These are phyloP conservation scores for Dacryopinax spathularia DNA, from an alignment of 768 basidiomycete genomes.

Conservation along the genomic window DNA sequence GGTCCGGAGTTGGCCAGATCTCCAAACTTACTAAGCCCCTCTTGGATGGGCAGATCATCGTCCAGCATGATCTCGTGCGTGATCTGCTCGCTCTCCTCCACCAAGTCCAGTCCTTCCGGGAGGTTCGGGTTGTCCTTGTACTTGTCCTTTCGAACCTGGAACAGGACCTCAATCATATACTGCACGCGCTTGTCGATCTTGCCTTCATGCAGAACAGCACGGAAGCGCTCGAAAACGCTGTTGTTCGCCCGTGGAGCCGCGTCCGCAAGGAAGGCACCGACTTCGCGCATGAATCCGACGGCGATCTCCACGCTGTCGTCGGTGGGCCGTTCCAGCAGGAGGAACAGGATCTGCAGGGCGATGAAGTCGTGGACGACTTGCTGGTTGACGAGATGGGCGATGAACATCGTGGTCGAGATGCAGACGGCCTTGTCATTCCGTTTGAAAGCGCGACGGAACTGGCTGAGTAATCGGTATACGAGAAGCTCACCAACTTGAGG, in stretches of 20 bases:
- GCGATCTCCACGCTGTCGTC: slow-evolving; percentile 98
- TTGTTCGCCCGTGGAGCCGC: slow-evolving; percentile 90
- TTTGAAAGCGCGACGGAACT: slow-evolving; percentile 89
- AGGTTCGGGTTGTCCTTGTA: slow-evolving; percentile 97
- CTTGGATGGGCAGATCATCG: slow-evolving; percentile 86
- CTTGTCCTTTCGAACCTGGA: slow-evolving; percentile 98
- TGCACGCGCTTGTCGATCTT: slow-evolving; percentile 90
- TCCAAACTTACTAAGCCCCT: slow-evolving; percentile 65
- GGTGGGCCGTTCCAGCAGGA: slow-evolving; percentile 89
- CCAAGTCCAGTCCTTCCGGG: slow-evolving; percentile 86
- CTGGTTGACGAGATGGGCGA: slow-evolving; percentile 86
- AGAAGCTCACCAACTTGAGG: slow-evolving; percentile 92
- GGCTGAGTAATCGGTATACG: slow-evolving; percentile 76
- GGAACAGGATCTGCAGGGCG: slow-evolving; percentile 84
- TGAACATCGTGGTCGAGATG: slow-evolving; percentile 81
- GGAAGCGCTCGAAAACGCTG: slow-evolving; percentile 91
- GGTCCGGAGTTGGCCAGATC: slow-evolving; percentile 7
- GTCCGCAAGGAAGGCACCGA: slow-evolving; percentile 86
- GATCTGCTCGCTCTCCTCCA: slow-evolving; percentile 96
- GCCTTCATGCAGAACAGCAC: slow-evolving; percentile 90
- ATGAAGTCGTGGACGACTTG: slow-evolving; percentile 85
- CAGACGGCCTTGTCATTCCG: slow-evolving; percentile 96
- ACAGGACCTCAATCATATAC: slow-evolving; percentile 98
- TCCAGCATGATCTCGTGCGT: slow-evolving; percentile 87
- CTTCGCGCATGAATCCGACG: slow-evolving; percentile 93